phyloP scores from a whole-genome alignment of 2,329 filamentous ascomycete species.

The Paecilomyces sp. region DNA sequence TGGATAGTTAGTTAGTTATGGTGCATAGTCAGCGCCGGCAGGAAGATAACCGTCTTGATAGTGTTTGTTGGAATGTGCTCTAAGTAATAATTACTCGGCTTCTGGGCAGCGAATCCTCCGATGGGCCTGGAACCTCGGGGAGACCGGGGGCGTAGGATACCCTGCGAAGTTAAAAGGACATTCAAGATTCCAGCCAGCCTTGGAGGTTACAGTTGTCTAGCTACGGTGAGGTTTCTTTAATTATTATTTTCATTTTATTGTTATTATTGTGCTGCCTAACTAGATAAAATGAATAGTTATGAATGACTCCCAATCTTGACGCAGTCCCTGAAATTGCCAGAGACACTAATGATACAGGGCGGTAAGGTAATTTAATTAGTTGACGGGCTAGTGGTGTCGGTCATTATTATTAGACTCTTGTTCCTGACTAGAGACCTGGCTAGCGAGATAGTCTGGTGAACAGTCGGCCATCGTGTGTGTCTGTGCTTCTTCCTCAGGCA shows the following conservation, averaged over 20 bases:
- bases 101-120: background rate
- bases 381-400: background rate
- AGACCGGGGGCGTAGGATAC: background rate
- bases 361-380: background rate
- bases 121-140: background rate
- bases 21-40: too few species aligned
- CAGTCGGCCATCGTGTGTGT: background rate
- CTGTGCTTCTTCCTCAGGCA: background rate
- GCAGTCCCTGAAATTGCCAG: background rate
- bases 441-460: background rate
- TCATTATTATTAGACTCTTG: background rate
- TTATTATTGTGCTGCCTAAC: background rate
- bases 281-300: background rate
- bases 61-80: background rate
- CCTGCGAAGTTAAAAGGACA: background rate
- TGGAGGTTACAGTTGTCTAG: too few species aligned
- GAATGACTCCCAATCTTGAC: background rate
- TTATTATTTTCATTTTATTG: background rate
- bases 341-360: too few species aligned
- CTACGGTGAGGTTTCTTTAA: too few species aligned
- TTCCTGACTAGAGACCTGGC: background rate
- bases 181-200: too few species aligned
- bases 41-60: too few species aligned
- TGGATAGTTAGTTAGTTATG: too few species aligned
- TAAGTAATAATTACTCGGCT: background rate